Percentiles rank a stretch among this genome's conserved stretches.
phyloP scores from a whole-genome alignment of 1,139 yeast genomes.

The Candida tetrigidarum region DNA sequence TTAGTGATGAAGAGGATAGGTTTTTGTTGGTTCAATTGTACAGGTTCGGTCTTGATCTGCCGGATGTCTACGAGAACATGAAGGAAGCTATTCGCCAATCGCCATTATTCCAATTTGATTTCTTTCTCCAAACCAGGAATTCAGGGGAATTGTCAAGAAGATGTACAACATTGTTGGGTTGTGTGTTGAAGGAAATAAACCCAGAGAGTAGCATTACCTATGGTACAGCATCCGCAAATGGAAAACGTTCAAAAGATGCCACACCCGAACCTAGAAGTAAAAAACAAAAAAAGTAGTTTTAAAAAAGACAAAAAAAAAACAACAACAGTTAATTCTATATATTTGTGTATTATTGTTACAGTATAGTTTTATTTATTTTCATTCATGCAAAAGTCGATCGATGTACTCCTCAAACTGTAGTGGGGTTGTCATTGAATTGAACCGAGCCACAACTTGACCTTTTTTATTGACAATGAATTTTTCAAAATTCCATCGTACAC shows the following conservation, averaged over 20 bases:
- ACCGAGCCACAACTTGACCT: constrained; percentile 77
- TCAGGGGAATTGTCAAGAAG: constrained; percentile 69
- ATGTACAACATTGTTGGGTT: constrained; percentile 65
- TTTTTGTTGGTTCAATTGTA: constrained; percentile 67
- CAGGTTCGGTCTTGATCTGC: constrained; percentile 67
- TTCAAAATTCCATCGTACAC: constrained; percentile 95
- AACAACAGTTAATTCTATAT: no score
- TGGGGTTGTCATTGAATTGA: constrained; percentile 73
- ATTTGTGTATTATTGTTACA: not conserved
- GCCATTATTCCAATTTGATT: constrained; percentile 69
- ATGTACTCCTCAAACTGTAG: constrained; percentile 53
- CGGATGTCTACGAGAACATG: constrained; percentile 65
- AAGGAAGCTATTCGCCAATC: constrained; percentile 63
- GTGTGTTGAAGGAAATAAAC: constrained; percentile 62
- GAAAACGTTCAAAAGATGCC: constrained; percentile 22
- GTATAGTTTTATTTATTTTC: not conserved
- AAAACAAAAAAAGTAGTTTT: constrained; percentile 16
- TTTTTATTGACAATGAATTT: constrained; percentile 76
- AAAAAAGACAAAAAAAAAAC: constrained; percentile 17
- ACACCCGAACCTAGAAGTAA: constrained; percentile 18
- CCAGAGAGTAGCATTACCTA: constrained; percentile 17
- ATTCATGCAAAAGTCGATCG: constrained; percentile 41
- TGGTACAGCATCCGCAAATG: constrained; percentile 12
- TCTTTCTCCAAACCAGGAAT: constrained; percentile 70
- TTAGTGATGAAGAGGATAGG: constrained; percentile 76